A percentile compares a stretch with the other conserved stretches of the same genome.
These are phyloP conservation scores for Cyberlindnera lachancei DNA, from an alignment of 805 yeast genomes.

Conservation along the genomic window DNA sequence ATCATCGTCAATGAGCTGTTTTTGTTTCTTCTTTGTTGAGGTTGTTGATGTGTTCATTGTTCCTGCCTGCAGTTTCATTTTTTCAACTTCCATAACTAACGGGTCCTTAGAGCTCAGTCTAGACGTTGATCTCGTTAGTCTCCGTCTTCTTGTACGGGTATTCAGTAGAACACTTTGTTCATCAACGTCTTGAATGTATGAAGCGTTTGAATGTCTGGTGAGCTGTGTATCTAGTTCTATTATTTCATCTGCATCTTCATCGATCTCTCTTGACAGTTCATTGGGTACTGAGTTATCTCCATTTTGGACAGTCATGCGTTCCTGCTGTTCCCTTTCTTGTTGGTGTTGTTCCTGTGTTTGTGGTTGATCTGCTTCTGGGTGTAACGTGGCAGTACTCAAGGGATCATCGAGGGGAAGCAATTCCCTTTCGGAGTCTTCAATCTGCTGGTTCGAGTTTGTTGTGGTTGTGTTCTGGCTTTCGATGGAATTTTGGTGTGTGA, in stretches of 20 bases:
- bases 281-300: no score
- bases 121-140: conserved; percentile 10
- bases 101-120: conserved; percentile 23
- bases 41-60: conserved; percentile 29
- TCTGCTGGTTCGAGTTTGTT: conserved; percentile 4
- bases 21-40: conserved; percentile 18
- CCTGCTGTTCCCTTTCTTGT: not conserved
- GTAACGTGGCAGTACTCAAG: not conserved
- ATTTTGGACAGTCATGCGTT: no score
- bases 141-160: conserved; percentile 20
- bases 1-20: conserved; percentile 40
- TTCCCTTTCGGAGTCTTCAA: not conserved
- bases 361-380: not conserved
- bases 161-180: conserved; percentile 29
- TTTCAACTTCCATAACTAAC: conserved; percentile 37
- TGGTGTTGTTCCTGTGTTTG: conserved; percentile 3
- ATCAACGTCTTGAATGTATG: conserved; percentile 28
- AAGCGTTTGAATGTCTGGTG: conserved; percentile 17
- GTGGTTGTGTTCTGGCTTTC: conserved; percentile 19
- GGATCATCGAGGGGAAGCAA: not conserved
- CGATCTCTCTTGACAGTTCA: no score
- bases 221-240: not conserved
- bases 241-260: not conserved
- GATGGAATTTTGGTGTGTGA: conserved; percentile 21
- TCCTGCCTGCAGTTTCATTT: conserved; percentile 43